A percentile compares a stretch with the other conserved stretches of the same genome.
phyloP scores from a whole-genome alignment of 441 rosid genomes.

The Flueggea neowawraea region DNA sequence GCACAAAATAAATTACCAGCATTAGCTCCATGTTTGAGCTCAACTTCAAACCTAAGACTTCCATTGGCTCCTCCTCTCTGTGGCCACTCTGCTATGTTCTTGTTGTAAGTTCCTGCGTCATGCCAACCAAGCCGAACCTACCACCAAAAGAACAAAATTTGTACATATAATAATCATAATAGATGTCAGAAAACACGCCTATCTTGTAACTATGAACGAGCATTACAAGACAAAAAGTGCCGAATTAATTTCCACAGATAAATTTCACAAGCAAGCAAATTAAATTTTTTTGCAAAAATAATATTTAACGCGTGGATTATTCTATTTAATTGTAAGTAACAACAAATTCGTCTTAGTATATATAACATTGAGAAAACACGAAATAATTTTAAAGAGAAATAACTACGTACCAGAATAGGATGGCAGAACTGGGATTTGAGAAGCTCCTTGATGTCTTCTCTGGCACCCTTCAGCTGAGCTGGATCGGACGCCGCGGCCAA shows the following conservation, averaged over 20 bases:
- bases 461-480: conserved; percentile 78
- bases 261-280: too few relatives aligned
- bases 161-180: too few relatives aligned
- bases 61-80: conserved; percentile 92
- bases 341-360: too few relatives aligned
- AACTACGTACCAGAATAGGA: conserved; percentile 60
- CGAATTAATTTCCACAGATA: too few relatives aligned
- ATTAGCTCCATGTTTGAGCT: conserved; percentile 92
- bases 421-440: conserved; percentile 71
- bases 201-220: too few relatives aligned
- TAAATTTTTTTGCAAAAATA: too few relatives aligned
- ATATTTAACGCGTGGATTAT: too few relatives aligned
- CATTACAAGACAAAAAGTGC: too few relatives aligned
- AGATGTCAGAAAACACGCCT: too few relatives aligned
- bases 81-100: conserved; percentile 90
- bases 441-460: conserved; percentile 79
- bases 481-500: conserved; percentile 57
- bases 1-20: conserved; percentile 50
- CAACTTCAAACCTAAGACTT: conserved; percentile 86
- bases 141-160: neutral
- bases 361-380: too few relatives aligned
- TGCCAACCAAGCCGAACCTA: conserved; percentile 98
- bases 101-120: conserved; percentile 94
- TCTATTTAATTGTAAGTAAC: too few relatives aligned
- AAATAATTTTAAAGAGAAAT: too few relatives aligned